Evolutionary conservation across 2,329 filamentous ascomycete species (phyloP), one percentile per base, ranked within the genome.

Genomic region (Fusarium agapanthi): DNA sequence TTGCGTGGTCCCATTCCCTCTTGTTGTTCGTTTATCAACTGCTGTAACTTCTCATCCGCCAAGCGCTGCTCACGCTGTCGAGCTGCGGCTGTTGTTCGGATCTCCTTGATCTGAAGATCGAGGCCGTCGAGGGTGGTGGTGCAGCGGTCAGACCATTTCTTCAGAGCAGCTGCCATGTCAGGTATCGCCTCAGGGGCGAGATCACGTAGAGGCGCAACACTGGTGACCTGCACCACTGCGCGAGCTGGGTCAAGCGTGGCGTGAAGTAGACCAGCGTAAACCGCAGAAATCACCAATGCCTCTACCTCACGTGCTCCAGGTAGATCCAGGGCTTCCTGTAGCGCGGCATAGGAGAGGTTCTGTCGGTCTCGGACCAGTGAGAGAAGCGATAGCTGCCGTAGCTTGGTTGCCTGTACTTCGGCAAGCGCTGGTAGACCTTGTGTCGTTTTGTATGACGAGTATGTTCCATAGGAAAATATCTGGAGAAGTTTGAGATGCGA

Each of bases 401-500:
- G 92, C 84, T 99, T 99, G 72, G 91, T 88, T 47, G 87, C 84
- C 84, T 99, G 96, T 60, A 89, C 86, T 2, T 89, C 87, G 79
- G 88, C 92, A 54, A 99, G 89, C 13, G 86, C 70, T 6, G 95
- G 96, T 6, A 98, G 90, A 71, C 76, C 75, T 26, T 81, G 61
- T n/a, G 82, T 80, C 30, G 71, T 69, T 28, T 74, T 79, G 85
- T 97, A 98, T 76, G 92, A 89, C 67, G 88, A 85, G 86, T 94
- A 98, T 67, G 94, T 97, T 68, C 95, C 96, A 87, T 96, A 94
- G 66, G 95, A 93, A 83, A 99, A 99, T 77, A 97, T 91, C 82
- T 95, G 88, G 48, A 99, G 91, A 20, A 97, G 88, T 4, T 86
- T 89, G 56, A 96, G 86, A 82, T 94, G 84, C 7, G 84, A 75